Conservation (phyloP, 768 basidiomycete genomes). For the Inosperma sp. region DNA sequence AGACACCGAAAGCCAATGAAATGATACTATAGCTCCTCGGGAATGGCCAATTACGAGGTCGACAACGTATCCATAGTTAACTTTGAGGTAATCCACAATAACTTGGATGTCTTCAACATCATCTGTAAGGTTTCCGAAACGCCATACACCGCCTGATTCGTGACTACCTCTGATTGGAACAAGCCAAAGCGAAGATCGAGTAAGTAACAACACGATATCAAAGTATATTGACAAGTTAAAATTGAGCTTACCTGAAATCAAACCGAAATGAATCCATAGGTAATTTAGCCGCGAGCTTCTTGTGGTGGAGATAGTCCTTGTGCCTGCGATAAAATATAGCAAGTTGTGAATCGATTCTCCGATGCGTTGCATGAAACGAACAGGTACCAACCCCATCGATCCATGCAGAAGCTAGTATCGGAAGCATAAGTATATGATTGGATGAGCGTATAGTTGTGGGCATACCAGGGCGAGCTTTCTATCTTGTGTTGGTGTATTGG, state of each 20-base stretch:
- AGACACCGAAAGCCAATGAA: conserved; percentile 65
- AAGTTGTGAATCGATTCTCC: not conserved
- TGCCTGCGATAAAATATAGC: conserved; percentile 45
- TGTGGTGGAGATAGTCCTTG: conserved; percentile 82
- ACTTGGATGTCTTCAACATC: conserved; percentile 63
- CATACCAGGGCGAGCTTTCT: conserved; percentile 63
- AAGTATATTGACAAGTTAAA: not conserved
- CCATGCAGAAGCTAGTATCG: conserved; percentile 69
- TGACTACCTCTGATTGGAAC: conserved; percentile 57
- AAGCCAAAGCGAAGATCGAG: not conserved
- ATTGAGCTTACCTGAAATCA: conserved; percentile 66
- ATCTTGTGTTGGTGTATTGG: conserved; percentile 47
- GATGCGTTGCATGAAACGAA: conserved; percentile 22
- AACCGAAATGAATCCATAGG: conserved; percentile 82
- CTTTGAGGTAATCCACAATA: conserved; percentile 59
- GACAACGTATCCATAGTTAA: conserved; percentile 58
- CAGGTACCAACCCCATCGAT: conserved; percentile 59
- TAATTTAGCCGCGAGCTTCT: conserved; percentile 57
- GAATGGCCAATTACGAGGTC: conserved; percentile 77
- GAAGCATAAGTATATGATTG: too few relatives aligned
- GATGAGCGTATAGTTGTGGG: conserved; percentile 12
- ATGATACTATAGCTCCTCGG: conserved; percentile 62
- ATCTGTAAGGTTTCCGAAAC: conserved; percentile 50
- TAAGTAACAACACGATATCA: not conserved
- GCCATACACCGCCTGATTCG: conserved; percentile 68